These are phyloP conservation scores for Tetracladium marchalianum DNA, from an alignment of 495 filamentous ascomycete species.

Conservation along the genomic window DNA sequence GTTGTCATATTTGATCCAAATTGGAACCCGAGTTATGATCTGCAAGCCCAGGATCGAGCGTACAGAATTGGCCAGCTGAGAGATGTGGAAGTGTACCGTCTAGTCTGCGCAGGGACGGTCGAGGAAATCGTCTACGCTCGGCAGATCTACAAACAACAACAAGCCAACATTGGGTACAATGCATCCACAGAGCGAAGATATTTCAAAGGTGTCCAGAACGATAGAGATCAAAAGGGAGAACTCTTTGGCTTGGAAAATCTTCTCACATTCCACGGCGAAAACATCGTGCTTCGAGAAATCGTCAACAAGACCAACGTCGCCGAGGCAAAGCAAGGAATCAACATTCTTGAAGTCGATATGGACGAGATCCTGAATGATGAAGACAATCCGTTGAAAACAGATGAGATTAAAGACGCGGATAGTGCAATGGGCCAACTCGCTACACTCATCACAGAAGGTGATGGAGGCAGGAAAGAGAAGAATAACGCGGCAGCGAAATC, in stretches of 20 bases:
- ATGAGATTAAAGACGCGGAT: conserved; percentile 41
- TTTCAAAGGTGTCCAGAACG: conserved; percentile 88
- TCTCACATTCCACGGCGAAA: conserved; percentile 73
- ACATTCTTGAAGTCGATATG: conserved; percentile 63
- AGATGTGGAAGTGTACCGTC: conserved; percentile 92
- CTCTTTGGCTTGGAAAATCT: conserved; percentile 87
- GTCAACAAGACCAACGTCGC: conserved; percentile 97
- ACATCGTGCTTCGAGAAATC: conserved; percentile 77
- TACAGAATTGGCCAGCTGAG: conserved; percentile 91
- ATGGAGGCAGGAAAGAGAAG: conserved; percentile 21
- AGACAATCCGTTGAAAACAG: conserved; percentile 35
- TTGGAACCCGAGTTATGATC: conserved; percentile 79
- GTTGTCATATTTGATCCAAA: conserved; percentile 96
- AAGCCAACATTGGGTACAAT: conserved; percentile 95
- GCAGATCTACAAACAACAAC: conserved; percentile 98
- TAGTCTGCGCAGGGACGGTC: conserved; percentile 88
- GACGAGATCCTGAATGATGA: conserved; percentile 45
- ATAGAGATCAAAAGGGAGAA: conserved; percentile 80
- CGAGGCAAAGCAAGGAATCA: conserved; percentile 78
- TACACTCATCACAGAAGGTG: conserved; percentile 48
- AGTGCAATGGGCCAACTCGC: conserved; percentile 72
- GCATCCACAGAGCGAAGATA: conserved; percentile 87
- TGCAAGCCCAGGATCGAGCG: conserved; percentile 93
- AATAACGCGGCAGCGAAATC: conserved; percentile 12
- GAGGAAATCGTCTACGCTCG: conserved; percentile 96